Evolutionary conservation across 108 stramenopile species (phyloP).

Genomic region (Fistulifera solaris): DNA sequence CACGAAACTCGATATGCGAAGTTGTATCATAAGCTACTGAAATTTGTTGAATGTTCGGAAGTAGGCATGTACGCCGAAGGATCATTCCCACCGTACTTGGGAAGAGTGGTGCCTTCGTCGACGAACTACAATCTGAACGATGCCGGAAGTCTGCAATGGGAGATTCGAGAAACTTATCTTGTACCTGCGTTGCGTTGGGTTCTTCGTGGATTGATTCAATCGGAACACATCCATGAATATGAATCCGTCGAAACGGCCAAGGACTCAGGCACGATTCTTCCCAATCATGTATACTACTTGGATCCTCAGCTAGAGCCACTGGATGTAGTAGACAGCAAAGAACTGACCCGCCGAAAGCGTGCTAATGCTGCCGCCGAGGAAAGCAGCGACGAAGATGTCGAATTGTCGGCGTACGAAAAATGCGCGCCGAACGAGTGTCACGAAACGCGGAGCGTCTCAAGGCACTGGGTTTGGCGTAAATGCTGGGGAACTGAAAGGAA

Average conservation of each 20-base stretch:
- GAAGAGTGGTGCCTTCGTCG: conserved; percentile 42
- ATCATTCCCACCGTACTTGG: conserved; percentile 76
- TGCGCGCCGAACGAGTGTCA: conserved; percentile 71
- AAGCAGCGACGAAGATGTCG: conserved; percentile 54
- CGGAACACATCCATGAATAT: conserved; percentile 63
- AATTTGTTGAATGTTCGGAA: conserved; percentile 5
- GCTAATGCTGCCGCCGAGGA: conserved; percentile 25
- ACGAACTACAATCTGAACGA: conserved; percentile 3
- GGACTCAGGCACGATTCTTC: conserved; percentile 38
- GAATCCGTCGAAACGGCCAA: conserved; percentile 37
- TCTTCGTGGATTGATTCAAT: conserved; percentile 64
- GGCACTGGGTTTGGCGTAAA: conserved; percentile 64
- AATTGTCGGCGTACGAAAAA: conserved; percentile 82
- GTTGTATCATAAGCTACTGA: conserved; percentile 27
- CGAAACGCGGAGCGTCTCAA: conserved; percentile 80
- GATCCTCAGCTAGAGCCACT: conserved; percentile 37
- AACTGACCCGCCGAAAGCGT: conserved; percentile 40
- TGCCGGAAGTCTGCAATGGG: conserved; percentile 43
- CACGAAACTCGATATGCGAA: conserved; percentile 67
- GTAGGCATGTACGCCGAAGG: conserved; percentile 1
- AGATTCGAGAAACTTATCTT: conserved; percentile 57
- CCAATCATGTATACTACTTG: conserved; percentile 54
- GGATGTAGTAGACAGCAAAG: conserved; percentile 56
- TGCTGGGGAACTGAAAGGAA: too few relatives aligned
- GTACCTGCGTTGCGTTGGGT: conserved; percentile 78